Percentiles rank a stretch among this genome's conserved stretches.
Conservation (phyloP, 176 grass and related monocot species). For the Rhynchospora pubera region DNA sequence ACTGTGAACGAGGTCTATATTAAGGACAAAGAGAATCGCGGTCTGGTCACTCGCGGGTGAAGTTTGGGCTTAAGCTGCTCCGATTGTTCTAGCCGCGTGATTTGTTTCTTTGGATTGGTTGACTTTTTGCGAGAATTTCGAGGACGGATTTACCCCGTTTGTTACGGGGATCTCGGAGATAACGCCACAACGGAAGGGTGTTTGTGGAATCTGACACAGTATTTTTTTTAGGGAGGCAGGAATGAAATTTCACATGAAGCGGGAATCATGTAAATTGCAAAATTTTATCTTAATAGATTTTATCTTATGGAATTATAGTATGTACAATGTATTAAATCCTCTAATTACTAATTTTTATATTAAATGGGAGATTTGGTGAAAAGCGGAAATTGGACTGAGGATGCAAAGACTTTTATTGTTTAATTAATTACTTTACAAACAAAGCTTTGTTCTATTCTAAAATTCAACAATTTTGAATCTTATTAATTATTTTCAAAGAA, state of each 20-base stretch:
- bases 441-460: too few relatives aligned
- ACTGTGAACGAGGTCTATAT: conserved; percentile 43
- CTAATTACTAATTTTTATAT: too few relatives aligned
- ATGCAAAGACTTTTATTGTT: too few relatives aligned
- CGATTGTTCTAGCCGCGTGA: background rate
- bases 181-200: background rate
- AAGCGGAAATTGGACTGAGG: too few relatives aligned
- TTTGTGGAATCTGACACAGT: background rate
- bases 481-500: too few relatives aligned
- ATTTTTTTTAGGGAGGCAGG: background rate
- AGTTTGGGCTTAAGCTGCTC: background rate
- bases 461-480: too few relatives aligned
- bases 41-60: background rate
- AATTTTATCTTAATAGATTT: too few relatives aligned
- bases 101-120: background rate
- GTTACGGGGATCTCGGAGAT: background rate
- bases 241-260: background rate
- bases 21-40: conserved; percentile 15
- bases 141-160: background rate
- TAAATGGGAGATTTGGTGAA: too few relatives aligned
- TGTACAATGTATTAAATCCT: too few relatives aligned
- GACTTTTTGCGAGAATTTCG: background rate
- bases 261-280: too few relatives aligned
- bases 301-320: too few relatives aligned
- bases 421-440: too few relatives aligned